Evolutionary conservation across 1,284 basidiomycete genomes (phyloP), one percentile per base, ranked within the genome.

Genomic region (Ganoderma lingzhi): DNA sequence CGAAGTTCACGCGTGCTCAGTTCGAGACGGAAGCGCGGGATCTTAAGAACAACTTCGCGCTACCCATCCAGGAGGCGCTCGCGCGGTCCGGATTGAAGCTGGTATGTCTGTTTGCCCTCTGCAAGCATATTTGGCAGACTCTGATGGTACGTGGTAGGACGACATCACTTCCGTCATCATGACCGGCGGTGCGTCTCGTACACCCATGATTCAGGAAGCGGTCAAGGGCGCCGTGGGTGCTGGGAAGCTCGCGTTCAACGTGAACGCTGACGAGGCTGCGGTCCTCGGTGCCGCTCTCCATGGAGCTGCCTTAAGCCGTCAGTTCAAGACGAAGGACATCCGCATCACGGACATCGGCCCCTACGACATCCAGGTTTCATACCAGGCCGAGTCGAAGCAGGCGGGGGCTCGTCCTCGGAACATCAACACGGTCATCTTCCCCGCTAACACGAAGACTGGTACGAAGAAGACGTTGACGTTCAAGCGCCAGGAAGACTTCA

Each of bases 221-320:
- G 83, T 98, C 60, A 91, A 89, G 75, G 84, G 87, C 0, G 87
- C 89, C 41, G 92, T 96, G 64, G 95, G 95, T 78, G 89, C 92
- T 60, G 87, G 90, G 67, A 94, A 93, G 79, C 93, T 98, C 72
- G 95, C 96, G 8, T 87, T 93, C 76, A 98, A 98, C 76, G 95
- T 99, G 66, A 99, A 99, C 78, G 93, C 97, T 0, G 98, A 99
- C 79, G 97, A 99, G 84, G 96, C 96, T 0, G 94, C 94, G 14
- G 97, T 98, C 17, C 89, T 99, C 64, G 96, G 95, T 83, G 97
- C 97, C 5, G 98, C 95, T 2, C 91, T 98, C 66, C 93, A 98
- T 75, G 98, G 96, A 30, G 98, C 98, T 3, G 88, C 89, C 41
- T 87, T 97, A 62, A 96, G 93, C 76, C 87, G 93, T 51, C 95